These are phyloP conservation scores for Zea luxurians DNA, from an alignment of 176 grass and related monocot genomes.

Conservation along the genomic window DNA sequence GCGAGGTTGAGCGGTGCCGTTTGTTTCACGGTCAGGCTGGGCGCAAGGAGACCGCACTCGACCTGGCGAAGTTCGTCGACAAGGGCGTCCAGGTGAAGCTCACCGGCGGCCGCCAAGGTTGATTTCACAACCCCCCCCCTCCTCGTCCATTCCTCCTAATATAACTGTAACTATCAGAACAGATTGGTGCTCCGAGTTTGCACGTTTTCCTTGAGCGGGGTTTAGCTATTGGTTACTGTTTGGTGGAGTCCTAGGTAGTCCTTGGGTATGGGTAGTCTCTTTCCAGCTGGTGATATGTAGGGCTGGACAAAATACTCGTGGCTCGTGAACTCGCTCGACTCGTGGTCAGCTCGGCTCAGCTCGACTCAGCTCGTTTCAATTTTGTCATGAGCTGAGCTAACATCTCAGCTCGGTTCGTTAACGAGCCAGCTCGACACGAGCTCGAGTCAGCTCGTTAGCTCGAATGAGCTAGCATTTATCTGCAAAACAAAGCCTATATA, in stretches of 20 bases:
- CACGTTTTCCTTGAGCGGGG: not conserved
- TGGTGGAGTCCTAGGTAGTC: too few relatives aligned
- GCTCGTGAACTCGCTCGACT: too few relatives aligned
- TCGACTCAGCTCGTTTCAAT: too few relatives aligned
- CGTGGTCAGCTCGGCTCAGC: too few relatives aligned
- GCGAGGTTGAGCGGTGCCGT: not conserved
- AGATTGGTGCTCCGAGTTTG: not conserved
- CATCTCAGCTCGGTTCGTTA: too few relatives aligned
- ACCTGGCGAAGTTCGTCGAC: slow-evolving; percentile 91
- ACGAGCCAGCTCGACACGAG: too few relatives aligned
- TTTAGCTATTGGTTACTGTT: not conserved
- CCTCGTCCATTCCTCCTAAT: too few relatives aligned
- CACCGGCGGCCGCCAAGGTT: slow-evolving; percentile 81
- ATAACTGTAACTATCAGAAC: not conserved
- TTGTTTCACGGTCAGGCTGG: slow-evolving; percentile 52
- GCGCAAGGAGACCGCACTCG: slow-evolving; percentile 82
- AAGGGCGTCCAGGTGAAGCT: slow-evolving; percentile 92
- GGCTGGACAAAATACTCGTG: too few relatives aligned
- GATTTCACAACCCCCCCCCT: not conserved
- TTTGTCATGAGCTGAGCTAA: too few relatives aligned
- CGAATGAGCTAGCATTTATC: too few relatives aligned
- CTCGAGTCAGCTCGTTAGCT: too few relatives aligned
- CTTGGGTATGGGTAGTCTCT: not conserved
- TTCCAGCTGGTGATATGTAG: not conserved
- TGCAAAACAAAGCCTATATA: too few relatives aligned